Evolutionary conservation across 345 rosid genomes (phyloP).

Genomic region (Sapria himalayana): DNA sequence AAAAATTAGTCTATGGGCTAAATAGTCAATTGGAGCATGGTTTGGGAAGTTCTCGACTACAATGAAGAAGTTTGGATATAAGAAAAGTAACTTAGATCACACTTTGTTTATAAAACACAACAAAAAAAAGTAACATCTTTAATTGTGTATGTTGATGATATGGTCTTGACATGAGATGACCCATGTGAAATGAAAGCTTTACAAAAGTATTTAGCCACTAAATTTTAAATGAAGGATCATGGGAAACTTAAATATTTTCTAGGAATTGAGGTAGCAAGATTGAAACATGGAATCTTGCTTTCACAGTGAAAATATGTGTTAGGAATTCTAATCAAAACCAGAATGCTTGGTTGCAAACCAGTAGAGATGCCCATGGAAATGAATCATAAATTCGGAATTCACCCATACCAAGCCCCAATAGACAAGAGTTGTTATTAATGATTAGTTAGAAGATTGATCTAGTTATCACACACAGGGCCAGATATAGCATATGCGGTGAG

Average conservation of each 20-base stretch:
- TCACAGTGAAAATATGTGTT: neutral
- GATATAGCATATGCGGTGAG: neutral
- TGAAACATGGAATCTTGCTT: neutral
- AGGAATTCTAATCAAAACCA: neutral
- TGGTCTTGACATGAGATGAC: no score
- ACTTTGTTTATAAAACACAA: neutral
- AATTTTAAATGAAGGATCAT: neutral
- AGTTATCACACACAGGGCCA: neutral
- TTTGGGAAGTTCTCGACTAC: no score
- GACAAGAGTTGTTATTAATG: neutral
- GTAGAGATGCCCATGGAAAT: neutral
- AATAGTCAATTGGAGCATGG: no score
- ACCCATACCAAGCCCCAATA: neutral
- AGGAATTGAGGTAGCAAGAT: neutral
- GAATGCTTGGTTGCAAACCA: neutral
- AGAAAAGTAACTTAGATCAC: neutral
- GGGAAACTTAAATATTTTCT: neutral
- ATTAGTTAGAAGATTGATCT: neutral
- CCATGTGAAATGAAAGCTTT: no score
- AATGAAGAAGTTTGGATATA: no score
- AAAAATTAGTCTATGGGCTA: no score
- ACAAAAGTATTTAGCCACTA: neutral
- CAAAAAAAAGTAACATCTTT: neutral
- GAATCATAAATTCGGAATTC: neutral
- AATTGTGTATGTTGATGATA: neutral